phyloP scores from a whole-genome alignment of 225 moss, liverwort and hornwort genomes.

The Pseudisothecium myosuroides region DNA sequence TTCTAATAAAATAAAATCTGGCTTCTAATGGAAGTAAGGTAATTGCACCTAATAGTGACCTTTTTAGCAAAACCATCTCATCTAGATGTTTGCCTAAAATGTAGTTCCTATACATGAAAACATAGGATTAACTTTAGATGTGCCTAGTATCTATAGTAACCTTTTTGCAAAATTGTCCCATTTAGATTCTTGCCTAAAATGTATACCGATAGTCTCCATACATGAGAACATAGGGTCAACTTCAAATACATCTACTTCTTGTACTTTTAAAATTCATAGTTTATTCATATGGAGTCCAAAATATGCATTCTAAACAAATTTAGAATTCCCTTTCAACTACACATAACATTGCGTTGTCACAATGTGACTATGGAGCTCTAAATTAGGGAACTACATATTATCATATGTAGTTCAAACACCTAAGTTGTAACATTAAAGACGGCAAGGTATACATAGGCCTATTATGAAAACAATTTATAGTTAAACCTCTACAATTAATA shows the following conservation, averaged over 20 bases:
- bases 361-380: neutral
- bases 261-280: neutral
- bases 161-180: neutral
- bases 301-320: neutral
- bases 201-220: no score
- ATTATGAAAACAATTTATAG: neutral
- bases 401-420: neutral
- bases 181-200: neutral
- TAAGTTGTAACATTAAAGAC: neutral
- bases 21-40: neutral
- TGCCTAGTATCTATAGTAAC: neutral
- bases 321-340: fast-evolving
- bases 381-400: neutral
- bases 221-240: no score
- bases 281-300: neutral
- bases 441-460: neutral
- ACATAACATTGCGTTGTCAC: neutral
- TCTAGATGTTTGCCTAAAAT: neutral
- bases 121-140: fast-evolving
- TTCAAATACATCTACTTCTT: fast-evolving
- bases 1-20: neutral
- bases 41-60: fast-evolving
- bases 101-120: no score
- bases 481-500: neutral
- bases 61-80: neutral